Base-by-base conservation (phyloP, 2,329 filamentous ascomycete genomes). In the Aureobasidium leucospermi region DNA sequence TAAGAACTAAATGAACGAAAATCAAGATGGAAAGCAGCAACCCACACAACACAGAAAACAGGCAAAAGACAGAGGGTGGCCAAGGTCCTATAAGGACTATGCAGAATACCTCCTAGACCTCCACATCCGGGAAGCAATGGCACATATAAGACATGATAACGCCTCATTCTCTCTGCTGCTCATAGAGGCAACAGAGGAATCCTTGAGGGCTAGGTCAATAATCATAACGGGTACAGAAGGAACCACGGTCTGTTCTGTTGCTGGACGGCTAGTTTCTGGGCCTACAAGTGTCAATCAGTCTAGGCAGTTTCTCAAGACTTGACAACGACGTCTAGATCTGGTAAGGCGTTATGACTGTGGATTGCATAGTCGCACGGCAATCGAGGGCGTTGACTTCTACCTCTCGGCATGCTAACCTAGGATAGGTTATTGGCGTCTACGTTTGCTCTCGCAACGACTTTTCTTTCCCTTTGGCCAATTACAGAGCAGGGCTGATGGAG, bases 121-220 rank as follows among this genome's bases (percentile, higher is more conserved):
- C 31, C 16, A 38, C 7, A 47, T 38, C 53, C 19, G 29, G 39
- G 11, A 55, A 9, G 7, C 42, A 36, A 39, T 47, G 32, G 53
- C 23, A 29, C 28, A 57, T 57, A 47, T 57, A 57, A 57, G 53
- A 57, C 53, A 57, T 29, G 4, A 16, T 10, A 47, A 47, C 53
- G 53, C 32, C 34, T 36, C 41, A 16, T 15, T 1, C 39, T 43
- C 19, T 32, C 39, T 34, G 28, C 16, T 34, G 3, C 39, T n/a
- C 11, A 55, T 9, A 34, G 16, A 34, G 15, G 6, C 28, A 41
- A 23, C 15, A n/a, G 9, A 45, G 15, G 13, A 13, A 41, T 34
- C 23, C 31, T 19, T 53, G 23, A 41, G 38, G 19, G 23, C n/a
- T 23, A 41, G 39, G 39, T 16, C 51, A 43, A 43, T 55, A 55